Conservation (phyloP, 805 yeast species). For the Diddensiella santjacobensis region DNA sequence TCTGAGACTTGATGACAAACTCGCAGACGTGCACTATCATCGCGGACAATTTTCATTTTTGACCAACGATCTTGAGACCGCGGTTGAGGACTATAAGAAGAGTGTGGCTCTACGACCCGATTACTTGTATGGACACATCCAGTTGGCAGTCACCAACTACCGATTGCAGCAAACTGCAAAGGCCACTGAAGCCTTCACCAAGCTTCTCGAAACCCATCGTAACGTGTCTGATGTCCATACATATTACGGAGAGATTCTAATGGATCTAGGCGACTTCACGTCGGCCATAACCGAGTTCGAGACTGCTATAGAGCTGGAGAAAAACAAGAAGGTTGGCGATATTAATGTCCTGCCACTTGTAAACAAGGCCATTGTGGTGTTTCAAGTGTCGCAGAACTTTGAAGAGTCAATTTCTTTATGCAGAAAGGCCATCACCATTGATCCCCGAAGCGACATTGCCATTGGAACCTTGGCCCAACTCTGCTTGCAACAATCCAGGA, state of each 20-base stretch:
- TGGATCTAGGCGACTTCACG: constrained; percentile 68
- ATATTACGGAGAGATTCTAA: constrained; percentile 90
- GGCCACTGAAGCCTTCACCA: constrained; percentile 20
- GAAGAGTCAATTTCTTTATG: constrained; percentile 62
- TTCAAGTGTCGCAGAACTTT: constrained; percentile 39
- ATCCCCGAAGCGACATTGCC: constrained; percentile 87
- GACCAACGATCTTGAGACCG: constrained; percentile 67
- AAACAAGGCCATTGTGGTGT: constrained; percentile 71
- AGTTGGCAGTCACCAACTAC: constrained; percentile 87
- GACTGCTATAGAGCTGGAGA: constrained; percentile 76
- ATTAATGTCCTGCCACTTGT: constrained; percentile 87
- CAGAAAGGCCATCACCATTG: constrained; percentile 71
- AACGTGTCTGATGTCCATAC: constrained; percentile 88
- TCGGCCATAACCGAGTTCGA: constrained; percentile 84
- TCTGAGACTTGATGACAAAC: constrained; percentile 58
- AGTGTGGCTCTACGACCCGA: constrained; percentile 70
- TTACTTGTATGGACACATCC: constrained; percentile 83
- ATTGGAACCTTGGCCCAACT: constrained; percentile 88
- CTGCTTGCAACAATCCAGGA: constrained; percentile 75
- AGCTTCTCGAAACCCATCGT: constrained; percentile 52
- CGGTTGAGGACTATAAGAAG: constrained; percentile 69
- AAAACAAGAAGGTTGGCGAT: constrained; percentile 50
- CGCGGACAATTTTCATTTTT: constrained; percentile 88
- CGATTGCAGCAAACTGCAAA: constrained; percentile 46
- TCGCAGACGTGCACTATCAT: constrained; percentile 87